These are phyloP conservation scores for Ehretia macrophylla DNA, from an alignment of 257 asterid genomes.

Conservation along the genomic window DNA sequence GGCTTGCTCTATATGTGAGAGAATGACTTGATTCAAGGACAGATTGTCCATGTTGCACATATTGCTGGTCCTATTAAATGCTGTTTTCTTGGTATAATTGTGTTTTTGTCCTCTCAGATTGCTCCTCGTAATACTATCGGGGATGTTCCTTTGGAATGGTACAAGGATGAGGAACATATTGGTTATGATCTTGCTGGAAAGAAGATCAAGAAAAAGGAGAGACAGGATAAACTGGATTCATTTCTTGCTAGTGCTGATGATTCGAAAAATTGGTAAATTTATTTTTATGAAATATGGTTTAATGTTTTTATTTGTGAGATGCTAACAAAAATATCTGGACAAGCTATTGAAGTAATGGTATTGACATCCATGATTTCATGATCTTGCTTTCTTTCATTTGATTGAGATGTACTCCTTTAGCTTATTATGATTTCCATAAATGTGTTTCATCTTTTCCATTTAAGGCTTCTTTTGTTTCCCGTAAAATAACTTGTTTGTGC, in stretches of 20 bases:
- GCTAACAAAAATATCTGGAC: no score
- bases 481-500: no score
- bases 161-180: slow-evolving; percentile 89
- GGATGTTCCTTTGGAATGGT: slow-evolving; percentile 82
- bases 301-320: no score
- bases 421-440: not conserved
- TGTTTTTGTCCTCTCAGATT: slow-evolving; percentile 42
- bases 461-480: no score
- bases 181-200: slow-evolving; percentile 85
- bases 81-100: not conserved
- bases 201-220: slow-evolving; percentile 91
- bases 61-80: not conserved
- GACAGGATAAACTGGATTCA: slow-evolving; percentile 66
- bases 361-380: not conserved
- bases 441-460: not conserved
- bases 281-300: not conserved
- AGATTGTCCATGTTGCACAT: not conserved
- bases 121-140: slow-evolving; percentile 92
- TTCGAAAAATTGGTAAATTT: slow-evolving; percentile 69
- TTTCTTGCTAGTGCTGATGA: slow-evolving; percentile 79
- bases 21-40: not conserved
- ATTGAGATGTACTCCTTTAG: not conserved
- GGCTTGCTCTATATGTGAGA: not conserved
- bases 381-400: slow-evolving; percentile 3
- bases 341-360: no score